A percentile compares a stretch with the other conserved stretches of the same genome.
Evolutionary conservation across 169 alveolate species (phyloP).

Genomic region (Perkinsus chesapeaki): DNA sequence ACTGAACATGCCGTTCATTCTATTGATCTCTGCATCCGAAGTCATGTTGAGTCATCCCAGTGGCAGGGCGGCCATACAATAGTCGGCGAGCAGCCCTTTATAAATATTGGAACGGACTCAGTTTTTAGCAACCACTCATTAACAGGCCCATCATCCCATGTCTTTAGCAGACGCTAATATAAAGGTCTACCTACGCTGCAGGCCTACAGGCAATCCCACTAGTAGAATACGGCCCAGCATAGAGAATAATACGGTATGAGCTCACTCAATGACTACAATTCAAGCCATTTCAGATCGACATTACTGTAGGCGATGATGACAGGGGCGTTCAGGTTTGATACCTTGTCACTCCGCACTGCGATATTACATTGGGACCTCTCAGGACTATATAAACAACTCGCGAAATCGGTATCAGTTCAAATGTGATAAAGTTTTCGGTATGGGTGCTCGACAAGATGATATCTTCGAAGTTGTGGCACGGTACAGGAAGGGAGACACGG

Average conservation of each 20-base stretch:
- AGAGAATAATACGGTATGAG: background rate
- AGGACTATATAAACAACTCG: slow-evolving; percentile 35
- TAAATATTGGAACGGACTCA: no score
- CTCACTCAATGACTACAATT: background rate
- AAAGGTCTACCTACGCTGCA: slow-evolving; percentile 25
- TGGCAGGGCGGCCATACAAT: no score
- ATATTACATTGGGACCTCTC: background rate
- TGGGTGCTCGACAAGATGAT: slow-evolving; percentile 59
- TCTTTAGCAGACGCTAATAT: slow-evolving; percentile 3
- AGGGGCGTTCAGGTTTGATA: slow-evolving; percentile 27
- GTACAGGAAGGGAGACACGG: background rate
- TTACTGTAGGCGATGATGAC: background rate
- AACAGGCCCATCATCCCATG: background rate
- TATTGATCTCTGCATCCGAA: no score
- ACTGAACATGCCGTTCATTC: no score
- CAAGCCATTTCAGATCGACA: background rate
- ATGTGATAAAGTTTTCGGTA: slow-evolving; percentile 60
- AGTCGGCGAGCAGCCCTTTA: no score
- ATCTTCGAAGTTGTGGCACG: slow-evolving; percentile 66
- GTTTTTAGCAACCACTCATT: no score
- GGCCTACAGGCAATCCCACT: slow-evolving; percentile 18
- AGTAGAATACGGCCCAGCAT: background rate
- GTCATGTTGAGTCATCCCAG: no score
- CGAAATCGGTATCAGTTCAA: slow-evolving; percentile 44
- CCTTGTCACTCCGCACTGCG: background rate